Evolutionary conservation across 169 alveolate genomes (phyloP), one percentile per base, ranked within the genome.

Genomic region (Eimeria necatrix): DNA sequence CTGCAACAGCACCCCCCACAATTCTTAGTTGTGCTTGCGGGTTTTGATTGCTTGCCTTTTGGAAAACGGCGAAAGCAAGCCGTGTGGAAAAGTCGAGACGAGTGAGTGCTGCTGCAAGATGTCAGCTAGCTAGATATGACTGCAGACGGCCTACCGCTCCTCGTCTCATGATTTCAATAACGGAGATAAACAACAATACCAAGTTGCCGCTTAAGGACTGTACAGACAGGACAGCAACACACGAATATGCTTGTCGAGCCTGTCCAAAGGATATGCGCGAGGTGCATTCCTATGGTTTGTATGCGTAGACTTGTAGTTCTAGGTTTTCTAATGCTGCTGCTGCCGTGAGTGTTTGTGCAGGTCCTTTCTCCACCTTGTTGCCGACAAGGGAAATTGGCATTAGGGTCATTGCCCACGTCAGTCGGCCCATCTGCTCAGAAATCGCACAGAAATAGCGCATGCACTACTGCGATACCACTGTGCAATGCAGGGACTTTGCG

Each of bases 361-460:
- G 12, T 10, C 68, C 68, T 3, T 56, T 56, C 12, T 56, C 41
- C 32, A 68, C 78, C n/a, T 68, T 68, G 78, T 68, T 68, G 78
- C 78, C 97, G 49, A 95, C 91, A 20, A 96, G 81, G 85, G 95
- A 94, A 8, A 96, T 94, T 8, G 98, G 98, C 95, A 97, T 96
- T 32, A 97, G 95, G 32, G 97, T 97, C 95, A 96, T 95, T 3
- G 98, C 98, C 98, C 98, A 97, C 76, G 98, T 96, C 32, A 97
- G 87, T 41, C 98, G 89, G n/a, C 97, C 97, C 80, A 96, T 78
- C 95, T 93, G 93, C 85, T 26, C 51, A 56, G 14, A 84, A 32
- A 48, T 24, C 59, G 52, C 68, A n/a, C 60, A 26, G 83, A 52
- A 56, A n/a, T n/a, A n/a, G 22, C 4, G 8, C 59, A 84, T 10